Percentiles rank a stretch among this genome's conserved stretches.
Conservation (phyloP, 495 filamentous ascomycete species). For the Xylaria scruposa region DNA sequence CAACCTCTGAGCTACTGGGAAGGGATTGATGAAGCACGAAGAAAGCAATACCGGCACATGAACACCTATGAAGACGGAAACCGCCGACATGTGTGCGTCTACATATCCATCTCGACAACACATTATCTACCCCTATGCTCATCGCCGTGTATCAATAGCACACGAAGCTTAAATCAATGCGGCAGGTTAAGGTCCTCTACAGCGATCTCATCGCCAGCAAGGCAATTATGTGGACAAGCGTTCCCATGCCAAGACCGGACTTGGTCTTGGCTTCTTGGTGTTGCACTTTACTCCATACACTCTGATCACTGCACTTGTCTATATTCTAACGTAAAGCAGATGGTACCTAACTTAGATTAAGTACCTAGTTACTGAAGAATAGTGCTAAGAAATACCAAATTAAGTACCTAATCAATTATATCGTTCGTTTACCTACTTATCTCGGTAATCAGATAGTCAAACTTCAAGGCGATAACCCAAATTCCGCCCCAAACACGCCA, state of each 20-base stretch:
- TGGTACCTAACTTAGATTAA: not conserved
- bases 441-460: not conserved
- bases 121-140: not conserved
- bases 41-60: not conserved
- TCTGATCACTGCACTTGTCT: not conserved
- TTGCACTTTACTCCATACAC: slow-evolving; percentile 11
- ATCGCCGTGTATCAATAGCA: not conserved
- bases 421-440: not conserved
- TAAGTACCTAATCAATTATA: not conserved
- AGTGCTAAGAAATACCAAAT: not conserved
- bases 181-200: not conserved
- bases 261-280: slow-evolving; percentile 7
- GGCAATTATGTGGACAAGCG: slow-evolving; percentile 1
- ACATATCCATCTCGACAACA: not conserved
- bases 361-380: not conserved
- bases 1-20: not conserved
- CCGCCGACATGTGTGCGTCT: slow-evolving; percentile 14
- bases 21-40: not conserved
- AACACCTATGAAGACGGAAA: not conserved
- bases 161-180: not conserved
- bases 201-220: not conserved
- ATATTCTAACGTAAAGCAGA: not conserved
- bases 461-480: not conserved
- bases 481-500: not conserved
- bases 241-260: slow-evolving; percentile 1